Base-by-base conservation (phyloP, 2,329 filamentous ascomycete species). In the Beauveria australis region DNA sequence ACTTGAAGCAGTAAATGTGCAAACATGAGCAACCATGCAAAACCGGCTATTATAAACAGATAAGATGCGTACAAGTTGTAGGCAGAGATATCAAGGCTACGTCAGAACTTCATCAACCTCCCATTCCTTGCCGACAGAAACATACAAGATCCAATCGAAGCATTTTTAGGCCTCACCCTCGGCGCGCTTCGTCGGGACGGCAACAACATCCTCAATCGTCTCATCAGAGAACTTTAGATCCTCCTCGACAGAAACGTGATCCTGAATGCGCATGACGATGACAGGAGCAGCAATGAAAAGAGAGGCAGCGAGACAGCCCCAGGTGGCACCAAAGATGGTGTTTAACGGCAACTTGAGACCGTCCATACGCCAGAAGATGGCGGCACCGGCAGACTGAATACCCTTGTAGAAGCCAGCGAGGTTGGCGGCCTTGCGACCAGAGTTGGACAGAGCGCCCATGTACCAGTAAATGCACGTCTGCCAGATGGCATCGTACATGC, bases 371-470 rank as follows among this genome's bases (percentile, higher is more conserved):
- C 84, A 89, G 68, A 84, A 89, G 67, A 92, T 83, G 62, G 89
- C 91, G 3, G 87, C 86, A 67, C 91, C 91, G 19, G 89, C 90
- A n/a, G 89, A 93, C 74, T 96, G 91, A 65, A 96, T 89, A 55
- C 78, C 70, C 65, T 94, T 94, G 82, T 94, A 94, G 79, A 89
- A 92, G 64, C 90, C 92, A 47, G 91, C 89, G 69, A 93, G 89
- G 79, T 97, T 96, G 76, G 93, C 92, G 30, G 93, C 84, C 74
- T 92, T 93, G 73, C 92, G 91, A 63, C 89, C 86, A 64, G 93
- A 96, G 83, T 97, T 97, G 71, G 90, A 92, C 48, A 97, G 81
- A 8, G 92, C 85, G 55, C 93, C 93, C 89, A 97, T 96, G 78
- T 89, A 92, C 87, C 87, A 89, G 63, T 64, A 72, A 87, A 86